phyloP scores from a whole-genome alignment of 2,329 filamentous ascomycete species.

The Grosmannia penicillata region DNA sequence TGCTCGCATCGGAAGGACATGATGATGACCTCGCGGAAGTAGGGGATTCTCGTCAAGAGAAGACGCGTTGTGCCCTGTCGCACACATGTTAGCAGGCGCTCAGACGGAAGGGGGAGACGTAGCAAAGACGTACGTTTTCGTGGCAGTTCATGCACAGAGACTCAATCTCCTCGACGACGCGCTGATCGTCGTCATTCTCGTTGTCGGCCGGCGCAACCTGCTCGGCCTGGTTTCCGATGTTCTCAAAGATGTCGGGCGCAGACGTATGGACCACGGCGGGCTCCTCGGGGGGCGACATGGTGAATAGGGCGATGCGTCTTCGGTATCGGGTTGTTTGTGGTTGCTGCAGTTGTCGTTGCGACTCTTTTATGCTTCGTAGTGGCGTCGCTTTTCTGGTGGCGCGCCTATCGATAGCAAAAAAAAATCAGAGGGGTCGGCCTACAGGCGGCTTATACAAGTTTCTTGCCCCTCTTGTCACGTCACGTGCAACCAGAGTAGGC shows the following conservation, averaged over 20 bases:
- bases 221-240: conserved; percentile 47
- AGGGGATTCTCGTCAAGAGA: conserved; percentile 83
- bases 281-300: conserved; percentile 19
- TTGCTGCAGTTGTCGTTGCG: background rate
- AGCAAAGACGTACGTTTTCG: conserved; percentile 44
- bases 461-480: conserved; percentile 6
- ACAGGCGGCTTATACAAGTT: no score
- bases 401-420: background rate
- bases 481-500: no score
- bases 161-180: conserved; percentile 53
- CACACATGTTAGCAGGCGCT: background rate
- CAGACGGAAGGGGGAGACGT: background rate
- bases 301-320: background rate
- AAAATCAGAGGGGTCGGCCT: conserved; percentile 9
- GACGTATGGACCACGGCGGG: conserved; percentile 18
- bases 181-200: conserved; percentile 29
- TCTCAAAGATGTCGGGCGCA: conserved; percentile 41
- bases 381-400: no score
- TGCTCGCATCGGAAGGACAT: conserved; percentile 93
- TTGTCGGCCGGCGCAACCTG: conserved; percentile 24
- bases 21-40: conserved; percentile 93
- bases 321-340: background rate
- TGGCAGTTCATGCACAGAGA: conserved; percentile 80
- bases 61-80: conserved; percentile 62
- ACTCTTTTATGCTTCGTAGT: no score